Conservation (phyloP, 441 rosid species). For the Brassica balearica region DNA sequence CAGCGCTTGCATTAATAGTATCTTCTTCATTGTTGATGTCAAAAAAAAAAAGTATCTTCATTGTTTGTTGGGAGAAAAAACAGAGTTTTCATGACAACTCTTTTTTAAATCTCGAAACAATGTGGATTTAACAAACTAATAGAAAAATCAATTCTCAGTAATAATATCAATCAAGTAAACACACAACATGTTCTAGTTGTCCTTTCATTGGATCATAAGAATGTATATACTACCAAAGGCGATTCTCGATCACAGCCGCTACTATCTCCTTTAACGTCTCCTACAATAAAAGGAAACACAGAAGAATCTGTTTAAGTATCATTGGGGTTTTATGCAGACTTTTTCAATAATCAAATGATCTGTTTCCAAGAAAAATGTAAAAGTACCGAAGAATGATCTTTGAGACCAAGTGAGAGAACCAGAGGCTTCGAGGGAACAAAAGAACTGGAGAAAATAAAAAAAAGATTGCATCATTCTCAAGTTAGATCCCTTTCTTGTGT, state of each 20-base stretch:
- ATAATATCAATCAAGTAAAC: background rate
- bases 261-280: slow-evolving; percentile 77
- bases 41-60: no score
- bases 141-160: background rate
- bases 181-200: background rate
- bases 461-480: slow-evolving; percentile 4
- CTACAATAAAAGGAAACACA: slow-evolving; percentile 43
- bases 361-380: background rate
- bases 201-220: background rate
- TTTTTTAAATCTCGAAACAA: no score
- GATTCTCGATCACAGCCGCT: slow-evolving; percentile 70
- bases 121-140: background rate
- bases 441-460: background rate
- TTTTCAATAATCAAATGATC: background rate
- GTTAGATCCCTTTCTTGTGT: background rate
- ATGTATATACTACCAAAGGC: slow-evolving; percentile 56
- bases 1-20: slow-evolving; percentile 10
- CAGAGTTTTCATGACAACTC: background rate
- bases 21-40: background rate
- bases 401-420: slow-evolving; percentile 87
- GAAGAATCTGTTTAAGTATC: background rate
- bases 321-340: background rate
- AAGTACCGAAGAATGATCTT: slow-evolving; percentile 80
- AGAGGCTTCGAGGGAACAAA: slow-evolving; percentile 65
- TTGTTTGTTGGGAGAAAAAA: background rate